Evolutionary conservation across 2,329 filamentous ascomycete genomes (phyloP), one percentile per base, ranked within the genome.

Genomic region (Fusarium anguioides): DNA sequence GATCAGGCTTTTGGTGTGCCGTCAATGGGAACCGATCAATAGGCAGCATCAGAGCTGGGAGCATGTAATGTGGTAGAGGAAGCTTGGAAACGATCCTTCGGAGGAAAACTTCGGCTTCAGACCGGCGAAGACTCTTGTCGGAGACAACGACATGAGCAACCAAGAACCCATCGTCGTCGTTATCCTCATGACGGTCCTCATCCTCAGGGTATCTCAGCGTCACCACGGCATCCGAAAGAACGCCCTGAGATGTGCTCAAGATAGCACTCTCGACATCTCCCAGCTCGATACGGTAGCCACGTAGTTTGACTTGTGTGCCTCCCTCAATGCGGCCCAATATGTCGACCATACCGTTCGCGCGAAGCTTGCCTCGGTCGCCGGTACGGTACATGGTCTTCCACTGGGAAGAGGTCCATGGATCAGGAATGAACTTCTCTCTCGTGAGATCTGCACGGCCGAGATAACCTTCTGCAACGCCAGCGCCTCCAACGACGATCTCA

Each of bases 241-340:
- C 4, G 1, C 63, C 56, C 9, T 61, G 31, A 0, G 63, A 44
- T 2, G 60, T 27, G 14, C 24, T 47, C 11, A 65, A 21, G 5
- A 66, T 40, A 1, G 63, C 41, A 6, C 35, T 49, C 21, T 67
- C 64, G 4, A 74, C 49, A 4, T 86, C 85, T 5, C 74, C 67
- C 1, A 87, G 70, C 15, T 87, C 83, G 23, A 85, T 78, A 1
- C 81, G 77, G 4, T 81, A 49, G 2, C 82, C 82, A 3, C 76
- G 73, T 3, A 86, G 69, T 64, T 85, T 85, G 61, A 85, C 71
- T 40, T 82, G 78, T 1, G 77, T 80, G 49, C 84, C 81, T 5
- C 79, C 80, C 2, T 59, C 71, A 2, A 81, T 77, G 0, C 82
- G 78, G 1, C 80, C 80, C 8, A 76, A 52, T 27, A 80, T 70